These are phyloP conservation scores for Penstemon eatonii DNA, from an alignment of 257 asterid genomes.

Conservation along the genomic window DNA sequence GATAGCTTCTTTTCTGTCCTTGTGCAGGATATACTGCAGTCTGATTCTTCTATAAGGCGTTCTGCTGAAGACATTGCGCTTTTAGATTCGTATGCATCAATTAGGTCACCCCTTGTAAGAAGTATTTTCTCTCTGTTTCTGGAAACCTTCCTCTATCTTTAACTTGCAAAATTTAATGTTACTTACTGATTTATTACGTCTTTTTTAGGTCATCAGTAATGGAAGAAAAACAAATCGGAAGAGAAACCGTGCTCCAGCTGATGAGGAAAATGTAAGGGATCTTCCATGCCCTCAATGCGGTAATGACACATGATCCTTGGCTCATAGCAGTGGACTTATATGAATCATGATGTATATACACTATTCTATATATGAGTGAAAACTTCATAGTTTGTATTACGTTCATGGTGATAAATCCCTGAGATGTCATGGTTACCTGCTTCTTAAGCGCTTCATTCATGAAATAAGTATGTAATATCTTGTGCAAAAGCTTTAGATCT, in stretches of 20 bases:
- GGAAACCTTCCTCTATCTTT: neutral
- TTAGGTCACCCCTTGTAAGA: slow-evolving; percentile 86
- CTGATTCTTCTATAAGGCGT: slow-evolving; percentile 75
- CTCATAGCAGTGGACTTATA: slow-evolving; percentile 1
- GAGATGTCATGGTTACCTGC: slow-evolving; percentile 18
- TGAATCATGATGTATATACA: neutral
- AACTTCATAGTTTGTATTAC: slow-evolving; percentile 3
- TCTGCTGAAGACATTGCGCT: slow-evolving; percentile 65
- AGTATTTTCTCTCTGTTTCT: slow-evolving; percentile 10
- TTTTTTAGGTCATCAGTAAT: slow-evolving; percentile 55
- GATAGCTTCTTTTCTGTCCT: slow-evolving; percentile 24
- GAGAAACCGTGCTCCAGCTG: slow-evolving; percentile 54
- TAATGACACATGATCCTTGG: slow-evolving; percentile 37
- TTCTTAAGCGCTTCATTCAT: slow-evolving; percentile 1
- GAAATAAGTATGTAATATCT: neutral
- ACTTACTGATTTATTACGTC: slow-evolving; percentile 18
- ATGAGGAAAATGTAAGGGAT: slow-evolving; percentile 50
- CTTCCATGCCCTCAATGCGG: slow-evolving; percentile 87
- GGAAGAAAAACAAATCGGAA: slow-evolving; percentile 56
- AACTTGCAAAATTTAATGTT: neutral
- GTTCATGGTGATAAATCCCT: slow-evolving; percentile 13
- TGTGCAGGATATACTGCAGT: slow-evolving; percentile 67
- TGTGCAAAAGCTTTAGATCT: slow-evolving; percentile 12
- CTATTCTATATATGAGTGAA: neutral
- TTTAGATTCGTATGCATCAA: slow-evolving; percentile 64